Base-by-base conservation (phyloP, 768 basidiomycete genomes). In the Psilocybe cubensis region DNA sequence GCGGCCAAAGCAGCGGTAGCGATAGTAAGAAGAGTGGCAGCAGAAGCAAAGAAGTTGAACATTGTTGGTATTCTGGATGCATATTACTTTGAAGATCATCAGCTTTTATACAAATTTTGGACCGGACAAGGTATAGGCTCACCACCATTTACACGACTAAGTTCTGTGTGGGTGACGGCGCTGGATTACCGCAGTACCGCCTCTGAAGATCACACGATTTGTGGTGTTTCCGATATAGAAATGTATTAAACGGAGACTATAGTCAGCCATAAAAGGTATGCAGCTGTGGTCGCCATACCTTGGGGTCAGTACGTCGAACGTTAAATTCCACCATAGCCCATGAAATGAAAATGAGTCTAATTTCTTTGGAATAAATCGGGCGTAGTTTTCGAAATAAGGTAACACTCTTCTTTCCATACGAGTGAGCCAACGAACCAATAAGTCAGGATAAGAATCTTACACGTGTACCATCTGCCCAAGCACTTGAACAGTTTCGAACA, bases 11-110 rank as follows among this genome's bases (percentile, higher is more conserved):
- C 53, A 29, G 45, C 52, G 11, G 45, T 18, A 27, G 41, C 46
- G 46, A 54, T 40, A 6, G 47, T 44, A 25, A 59, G 48, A 11
- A 59, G 45, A 33, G 27, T 43, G 20, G 46, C 46, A 49, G 58
- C 58, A 23, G 58, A 50, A 29, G 58, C 24, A 41, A 59, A 55
- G 58, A 59, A 48, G 38, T 54, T 59, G 28, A 53, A 47, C 57
- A 58, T 38, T 31, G 21, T 38, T 51, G 11, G 18, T 10, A 20
- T 20, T 20, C 25, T 18, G 21, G 45, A n/a, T 46, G 25, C 23
- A 20, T 46, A n/a, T 25, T n/a, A 17, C 21, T 25, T 23, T 14
- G 17, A 44, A 44, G 23, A 44, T n/a, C 4, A 4, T 8, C 23
- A 7, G 42, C 42, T 14, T 44, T 44, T 44, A 44, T 44, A 44